Conservation (phyloP, 805 yeast species). For the Kuraishia hungarica region DNA sequence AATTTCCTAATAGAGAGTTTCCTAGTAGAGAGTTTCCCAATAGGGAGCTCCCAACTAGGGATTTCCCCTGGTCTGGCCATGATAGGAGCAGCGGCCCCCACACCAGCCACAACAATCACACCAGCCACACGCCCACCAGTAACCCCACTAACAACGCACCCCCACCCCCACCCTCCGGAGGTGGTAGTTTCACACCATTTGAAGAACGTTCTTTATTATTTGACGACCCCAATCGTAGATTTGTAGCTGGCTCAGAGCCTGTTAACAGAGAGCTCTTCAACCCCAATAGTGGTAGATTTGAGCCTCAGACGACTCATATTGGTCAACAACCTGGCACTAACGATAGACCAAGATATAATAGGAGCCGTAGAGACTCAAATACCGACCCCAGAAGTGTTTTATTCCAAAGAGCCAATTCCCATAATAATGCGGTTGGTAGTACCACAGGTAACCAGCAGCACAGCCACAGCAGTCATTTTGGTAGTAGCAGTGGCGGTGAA, state of each 20-base stretch:
- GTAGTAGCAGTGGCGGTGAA: neutral
- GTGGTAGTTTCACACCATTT: neutral
- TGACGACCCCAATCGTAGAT: constrained; percentile 1
- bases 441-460: neutral
- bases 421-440: neutral
- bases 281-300: constrained; percentile 7
- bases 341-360: neutral
- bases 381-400: neutral
- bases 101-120: neutral
- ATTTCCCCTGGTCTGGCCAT: neutral
- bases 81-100: neutral
- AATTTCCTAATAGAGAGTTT: neutral
- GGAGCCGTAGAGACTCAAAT: neutral
- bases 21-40: neutral
- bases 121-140: no score
- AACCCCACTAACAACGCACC: no score
- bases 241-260: constrained; percentile 3
- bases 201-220: neutral
- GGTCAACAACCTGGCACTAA: neutral
- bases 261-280: constrained; percentile 7
- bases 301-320: neutral
- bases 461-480: neutral
- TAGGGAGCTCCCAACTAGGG: neutral
- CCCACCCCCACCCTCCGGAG: neutral
- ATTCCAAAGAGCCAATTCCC: neutral